A percentile compares a stretch with the other conserved stretches of the same genome.
phyloP scores from a whole-genome alignment of 1,139 yeast genomes.

The Candida frijolesensis region DNA sequence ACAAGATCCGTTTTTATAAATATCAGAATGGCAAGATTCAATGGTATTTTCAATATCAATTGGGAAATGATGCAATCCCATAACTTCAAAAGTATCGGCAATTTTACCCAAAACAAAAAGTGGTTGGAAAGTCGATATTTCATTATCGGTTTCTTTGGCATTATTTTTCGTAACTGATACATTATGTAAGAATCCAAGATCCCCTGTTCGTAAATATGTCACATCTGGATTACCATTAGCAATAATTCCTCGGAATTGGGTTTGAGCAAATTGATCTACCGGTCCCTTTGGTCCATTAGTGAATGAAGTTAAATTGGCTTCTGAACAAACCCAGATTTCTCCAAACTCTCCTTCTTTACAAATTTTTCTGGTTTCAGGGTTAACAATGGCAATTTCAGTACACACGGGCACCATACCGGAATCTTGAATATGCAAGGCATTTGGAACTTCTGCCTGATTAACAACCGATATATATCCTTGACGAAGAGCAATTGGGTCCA shows the following conservation, averaged over 20 bases:
- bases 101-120: slow-evolving; percentile 84
- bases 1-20: slow-evolving; percentile 62
- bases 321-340: slow-evolving; percentile 95
- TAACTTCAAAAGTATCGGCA: slow-evolving; percentile 85
- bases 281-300: slow-evolving; percentile 59
- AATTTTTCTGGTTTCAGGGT: slow-evolving; percentile 80
- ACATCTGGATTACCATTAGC: slow-evolving; percentile 63
- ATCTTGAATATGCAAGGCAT: slow-evolving; percentile 81
- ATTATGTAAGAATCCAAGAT: slow-evolving; percentile 86
- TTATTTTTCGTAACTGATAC: slow-evolving; percentile 51
- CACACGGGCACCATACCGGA: slow-evolving; percentile 96
- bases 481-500: slow-evolving; percentile 86
- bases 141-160: slow-evolving; percentile 22
- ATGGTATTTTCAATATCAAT: slow-evolving; percentile 79
- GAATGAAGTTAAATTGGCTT: slow-evolving; percentile 71
- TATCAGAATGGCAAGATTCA: slow-evolving; percentile 63
- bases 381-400: slow-evolving; percentile 91
- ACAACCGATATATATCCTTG: slow-evolving; percentile 86
- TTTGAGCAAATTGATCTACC: slow-evolving; percentile 35
- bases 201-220: slow-evolving; percentile 85
- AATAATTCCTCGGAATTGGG: slow-evolving; percentile 59
- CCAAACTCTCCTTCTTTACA: slow-evolving; percentile 96
- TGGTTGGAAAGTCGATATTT: slow-evolving; percentile 62
- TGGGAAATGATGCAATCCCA: slow-evolving; percentile 92
- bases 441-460: slow-evolving; percentile 67